Evolutionary conservation across 352 stramenopile genomes (phyloP), one percentile per base, ranked within the genome.

Genomic region (Thalassiosira exigua): DNA sequence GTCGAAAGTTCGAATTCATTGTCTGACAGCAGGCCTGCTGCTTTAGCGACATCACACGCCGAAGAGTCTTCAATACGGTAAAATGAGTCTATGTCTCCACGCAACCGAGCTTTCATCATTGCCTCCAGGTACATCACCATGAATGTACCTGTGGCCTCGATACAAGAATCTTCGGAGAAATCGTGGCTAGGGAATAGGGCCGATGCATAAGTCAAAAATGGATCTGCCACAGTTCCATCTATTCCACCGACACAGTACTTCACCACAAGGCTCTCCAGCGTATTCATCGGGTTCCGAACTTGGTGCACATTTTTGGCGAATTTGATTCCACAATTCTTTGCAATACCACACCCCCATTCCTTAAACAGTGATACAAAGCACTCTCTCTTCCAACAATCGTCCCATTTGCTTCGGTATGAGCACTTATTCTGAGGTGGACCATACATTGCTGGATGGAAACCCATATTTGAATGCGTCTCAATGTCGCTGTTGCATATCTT

Each of bases 391-490:
- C 84, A 90, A 41, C 83, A 90, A 11, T 54, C 52, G 44, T 82
- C 29, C 65, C 75, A 89, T 4, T 68, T 66, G 2, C 46, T 24
- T 11, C 72, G 44, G 46, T 81, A 81, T 22, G 77, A 84, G 52
- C 79, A 89, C 12, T 84, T 54, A 11, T 68, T 48, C 21, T 75
- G 48, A 1, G 69, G 69, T n/a, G 72, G 59, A n/a, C 81, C 50
- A 56, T 83, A 87, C 51, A 75, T 70, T 11, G 75, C 67, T 5
- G 83, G 83, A 56, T 85, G 66, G 54, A 89, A 85, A 21, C 82
- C 82, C 76, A 82, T 81, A 52, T 81, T 80, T 0, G 26, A 36
- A 53, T 62, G 27, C 2, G 17, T 12, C 51, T 39, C n/a, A 53
- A 71, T 51, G 9, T 22, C 41, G 44, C 50, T 66, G 19, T 52